Percentiles rank a stretch among this genome's conserved stretches.
Conservation (phyloP, 1,139 yeast species). For the Candida sanyaensis region DNA sequence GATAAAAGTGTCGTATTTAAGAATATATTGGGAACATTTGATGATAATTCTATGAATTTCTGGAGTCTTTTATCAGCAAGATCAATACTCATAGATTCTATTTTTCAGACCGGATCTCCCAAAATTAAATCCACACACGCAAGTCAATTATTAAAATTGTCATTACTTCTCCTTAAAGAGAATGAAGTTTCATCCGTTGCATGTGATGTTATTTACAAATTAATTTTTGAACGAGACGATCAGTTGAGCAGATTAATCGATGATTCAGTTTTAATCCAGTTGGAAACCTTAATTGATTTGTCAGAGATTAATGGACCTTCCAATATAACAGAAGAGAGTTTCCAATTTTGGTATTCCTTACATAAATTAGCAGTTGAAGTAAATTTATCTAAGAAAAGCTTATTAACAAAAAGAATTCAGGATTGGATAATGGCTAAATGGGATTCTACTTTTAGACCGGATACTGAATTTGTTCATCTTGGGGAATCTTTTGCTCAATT, state of each 20-base stretch:
- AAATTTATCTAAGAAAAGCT: slow-evolving; percentile 21
- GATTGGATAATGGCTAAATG: slow-evolving; percentile 55
- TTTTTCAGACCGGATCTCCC: neutral
- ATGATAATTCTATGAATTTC: slow-evolving; percentile 20
- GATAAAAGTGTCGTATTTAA: slow-evolving; percentile 17
- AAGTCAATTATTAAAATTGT: slow-evolving; percentile 33
- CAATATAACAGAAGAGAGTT: slow-evolving; percentile 43
- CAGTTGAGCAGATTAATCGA: slow-evolving; percentile 28
- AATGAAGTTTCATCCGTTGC: slow-evolving; percentile 20
- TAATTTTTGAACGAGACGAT: slow-evolving; percentile 16
- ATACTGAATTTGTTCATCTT: slow-evolving; percentile 1
- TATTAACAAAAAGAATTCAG: slow-evolving; percentile 26
- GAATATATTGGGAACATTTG: slow-evolving; percentile 24
- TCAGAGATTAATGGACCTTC: slow-evolving; percentile 64
- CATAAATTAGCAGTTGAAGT: slow-evolving; percentile 35
- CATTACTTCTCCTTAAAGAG: slow-evolving; percentile 49
- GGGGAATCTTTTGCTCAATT: slow-evolving; percentile 30
- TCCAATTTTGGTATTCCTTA: slow-evolving; percentile 55
- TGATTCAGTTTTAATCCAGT: slow-evolving; percentile 39
- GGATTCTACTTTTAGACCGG: slow-evolving; percentile 18
- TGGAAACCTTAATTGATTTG: slow-evolving; percentile 51
- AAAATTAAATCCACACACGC: slow-evolving; percentile 2
- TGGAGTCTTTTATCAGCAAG: slow-evolving; percentile 41
- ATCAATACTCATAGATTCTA: slow-evolving; percentile 20
- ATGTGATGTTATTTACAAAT: slow-evolving; percentile 21